These are phyloP conservation scores for Eucalyptus pumila DNA, from an alignment of 345 rosid genomes.

Conservation along the genomic window DNA sequence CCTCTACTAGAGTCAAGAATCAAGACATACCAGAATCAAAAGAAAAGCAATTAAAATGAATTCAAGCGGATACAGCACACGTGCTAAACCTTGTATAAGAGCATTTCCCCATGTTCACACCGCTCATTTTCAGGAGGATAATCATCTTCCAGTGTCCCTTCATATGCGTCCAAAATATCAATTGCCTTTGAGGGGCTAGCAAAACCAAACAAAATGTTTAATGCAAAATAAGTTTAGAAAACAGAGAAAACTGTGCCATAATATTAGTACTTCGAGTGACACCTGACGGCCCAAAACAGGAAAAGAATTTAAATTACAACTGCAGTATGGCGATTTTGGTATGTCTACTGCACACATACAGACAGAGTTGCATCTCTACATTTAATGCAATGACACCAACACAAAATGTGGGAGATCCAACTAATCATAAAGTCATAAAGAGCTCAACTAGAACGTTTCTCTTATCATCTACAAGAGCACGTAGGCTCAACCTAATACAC, in stretches of 20 bases:
- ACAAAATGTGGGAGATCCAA: not conserved
- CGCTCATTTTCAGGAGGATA: slow-evolving; percentile 97
- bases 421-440: not conserved
- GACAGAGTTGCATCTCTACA: not conserved
- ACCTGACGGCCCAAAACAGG: not conserved
- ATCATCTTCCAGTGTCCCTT: slow-evolving; percentile 98
- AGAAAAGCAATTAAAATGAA: not conserved
- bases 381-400: not conserved
- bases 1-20: not conserved
- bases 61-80: not conserved
- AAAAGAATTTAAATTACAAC: not conserved
- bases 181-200: slow-evolving; percentile 85
- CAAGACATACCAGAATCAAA: not conserved
- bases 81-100: slow-evolving; percentile 71
- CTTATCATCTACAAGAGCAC: not conserved
- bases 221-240: not conserved
- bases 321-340: not conserved
- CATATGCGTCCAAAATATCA: slow-evolving; percentile 96
- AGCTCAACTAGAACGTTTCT: not conserved
- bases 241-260: not conserved
- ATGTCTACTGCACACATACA: not conserved
- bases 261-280: not conserved
- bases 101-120: slow-evolving; percentile 97
- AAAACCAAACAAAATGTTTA: not conserved
- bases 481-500: not conserved